Percentiles rank a stretch among this genome's conserved stretches.
Conservation (phyloP, 306 rosid genomes). For the Prunus fruticosa region DNA sequence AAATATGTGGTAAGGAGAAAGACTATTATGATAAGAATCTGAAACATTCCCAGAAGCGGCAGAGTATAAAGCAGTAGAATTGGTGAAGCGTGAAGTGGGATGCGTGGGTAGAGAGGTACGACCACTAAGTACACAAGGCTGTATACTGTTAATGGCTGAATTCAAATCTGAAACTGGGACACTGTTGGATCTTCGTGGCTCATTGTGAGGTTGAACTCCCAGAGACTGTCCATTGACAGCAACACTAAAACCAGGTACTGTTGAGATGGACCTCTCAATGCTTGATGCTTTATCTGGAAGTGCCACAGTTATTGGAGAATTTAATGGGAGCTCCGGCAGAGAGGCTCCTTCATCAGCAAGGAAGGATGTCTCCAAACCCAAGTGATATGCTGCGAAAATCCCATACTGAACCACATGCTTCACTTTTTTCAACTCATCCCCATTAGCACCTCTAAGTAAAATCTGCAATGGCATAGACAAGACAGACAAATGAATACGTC, state of each 20-base stretch:
- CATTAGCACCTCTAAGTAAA: constrained; percentile 84
- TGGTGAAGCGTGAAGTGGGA: constrained; percentile 29
- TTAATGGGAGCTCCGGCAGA: constrained; percentile 77
- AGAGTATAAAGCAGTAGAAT: constrained; percentile 38
- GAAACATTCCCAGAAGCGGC: constrained; percentile 35
- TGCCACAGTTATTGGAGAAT: constrained; percentile 68
- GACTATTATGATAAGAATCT: constrained; percentile 32
- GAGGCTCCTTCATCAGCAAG: constrained; percentile 99
- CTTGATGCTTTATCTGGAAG: constrained; percentile 66
- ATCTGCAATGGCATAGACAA: constrained; percentile 53
- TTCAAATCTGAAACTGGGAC: constrained; percentile 41
- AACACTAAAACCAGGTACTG: constrained; percentile 63
- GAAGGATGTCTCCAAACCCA: constrained; percentile 96
- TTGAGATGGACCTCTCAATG: constrained; percentile 82
- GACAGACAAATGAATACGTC: constrained; percentile 27
- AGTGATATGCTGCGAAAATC: constrained; percentile 96
- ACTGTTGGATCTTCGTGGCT: constrained; percentile 51
- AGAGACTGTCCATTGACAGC: constrained; percentile 41
- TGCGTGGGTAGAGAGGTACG: constrained; percentile 35
- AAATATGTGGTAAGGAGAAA: constrained; percentile 27
- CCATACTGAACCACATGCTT: constrained; percentile 96
- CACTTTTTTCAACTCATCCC: constrained; percentile 82
- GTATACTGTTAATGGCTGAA: constrained; percentile 30
- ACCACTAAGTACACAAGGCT: constrained; percentile 33
- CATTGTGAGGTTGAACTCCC: constrained; percentile 34